Base-by-base conservation (phyloP, 78 protist species). In the Trichosphaerium sp. region DNA sequence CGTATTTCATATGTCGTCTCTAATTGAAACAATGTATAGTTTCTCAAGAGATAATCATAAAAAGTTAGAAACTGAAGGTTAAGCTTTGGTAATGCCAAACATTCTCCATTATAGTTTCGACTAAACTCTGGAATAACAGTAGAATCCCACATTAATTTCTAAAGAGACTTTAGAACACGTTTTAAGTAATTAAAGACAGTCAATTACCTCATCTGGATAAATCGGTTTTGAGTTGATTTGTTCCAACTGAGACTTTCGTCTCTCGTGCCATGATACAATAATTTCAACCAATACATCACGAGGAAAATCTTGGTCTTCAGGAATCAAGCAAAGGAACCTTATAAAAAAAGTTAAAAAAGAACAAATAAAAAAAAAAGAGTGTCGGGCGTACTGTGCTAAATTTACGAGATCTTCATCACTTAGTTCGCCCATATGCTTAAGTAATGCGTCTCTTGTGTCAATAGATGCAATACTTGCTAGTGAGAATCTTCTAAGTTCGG, bases 41-140 rank as follows among this genome's bases (percentile, higher is more conserved):
- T 90, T 44, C 98, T 82, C 35, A 82, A 84, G 31, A 94, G 81
- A 68, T 94, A 94, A 74, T 94, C 98, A 43, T 80, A 63, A 52
- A 89, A 42, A 39, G 96, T 86, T 25, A 95, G 88, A 64, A 82
- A 95, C 75, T 95, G 98, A 75, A 95, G 64, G 61, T 85, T 79
- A 29, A 92, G 79, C 62, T 87, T 87, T 12, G 97, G 97, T 29
- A 89, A 74, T 38, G 97, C 82, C 25, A 88, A 71, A 28, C 77
- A 35, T 15, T 67, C 79, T 4, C 74, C 78, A 21, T 31, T 18
- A n/a, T n/a, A n/a, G n/a, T n/a, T n/a, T 44, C 39, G 31, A 28
- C 23, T 56, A 28, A 41, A 21, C 41, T 34, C 29, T 29, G 79
- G 79, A 29, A 66, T 66, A 28, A 66, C 38, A 10, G 26, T 32